phyloP scores from a whole-genome alignment of 108 stramenopile genomes.

The Skeletonema tropicum region DNA sequence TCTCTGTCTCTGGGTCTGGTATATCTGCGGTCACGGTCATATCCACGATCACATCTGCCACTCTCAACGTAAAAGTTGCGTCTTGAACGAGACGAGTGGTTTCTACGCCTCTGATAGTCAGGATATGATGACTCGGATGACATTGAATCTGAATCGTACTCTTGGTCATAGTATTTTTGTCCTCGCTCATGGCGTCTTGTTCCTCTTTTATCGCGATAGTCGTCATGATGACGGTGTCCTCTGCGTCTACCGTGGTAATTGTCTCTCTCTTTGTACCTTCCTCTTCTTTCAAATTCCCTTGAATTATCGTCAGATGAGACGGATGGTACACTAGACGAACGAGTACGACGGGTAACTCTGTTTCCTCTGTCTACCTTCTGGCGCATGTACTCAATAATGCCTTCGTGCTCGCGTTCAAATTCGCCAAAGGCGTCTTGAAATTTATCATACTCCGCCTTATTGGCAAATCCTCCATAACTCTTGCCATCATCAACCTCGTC shows the following conservation, averaged over 20 bases:
- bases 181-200: not conserved
- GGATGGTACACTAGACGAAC: not conserved
- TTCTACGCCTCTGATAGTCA: not conserved
- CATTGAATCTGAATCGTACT: constrained; percentile 5
- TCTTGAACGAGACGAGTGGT: not conserved
- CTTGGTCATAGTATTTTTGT: not conserved
- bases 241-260: not conserved
- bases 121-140: not conserved
- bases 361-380: not conserved
- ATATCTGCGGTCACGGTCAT: not conserved
- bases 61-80: not conserved
- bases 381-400: not conserved
- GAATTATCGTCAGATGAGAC: constrained; percentile 1
- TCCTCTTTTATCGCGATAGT: not conserved
- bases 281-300: not conserved
- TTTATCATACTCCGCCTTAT: not conserved
- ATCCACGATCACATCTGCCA: not conserved
- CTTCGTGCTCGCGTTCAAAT: not conserved
- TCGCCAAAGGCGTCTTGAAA: not conserved
- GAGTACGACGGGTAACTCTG: not conserved
- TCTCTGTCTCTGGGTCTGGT: not conserved
- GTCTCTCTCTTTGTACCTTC: not conserved
- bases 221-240: not conserved
- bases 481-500: not conserved
- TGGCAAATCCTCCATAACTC: constrained; percentile 5